phyloP scores from a whole-genome alignment of 176 grass and related monocot species.

The Cenchrus fungigraminus region DNA sequence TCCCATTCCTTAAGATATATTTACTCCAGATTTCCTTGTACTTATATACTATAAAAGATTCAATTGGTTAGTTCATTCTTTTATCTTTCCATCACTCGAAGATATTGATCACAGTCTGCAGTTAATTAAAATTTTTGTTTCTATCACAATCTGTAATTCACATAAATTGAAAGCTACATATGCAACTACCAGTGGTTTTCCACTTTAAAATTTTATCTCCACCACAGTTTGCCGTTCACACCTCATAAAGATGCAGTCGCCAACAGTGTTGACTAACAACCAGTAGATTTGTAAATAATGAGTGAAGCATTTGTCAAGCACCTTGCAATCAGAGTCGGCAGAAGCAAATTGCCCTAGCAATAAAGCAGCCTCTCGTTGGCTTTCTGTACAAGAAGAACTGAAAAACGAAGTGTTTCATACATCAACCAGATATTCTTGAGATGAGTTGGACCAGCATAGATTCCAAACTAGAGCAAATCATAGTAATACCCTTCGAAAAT shows the following conservation, averaged over 20 bases:
- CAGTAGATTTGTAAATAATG: background rate
- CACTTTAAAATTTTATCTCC: background rate
- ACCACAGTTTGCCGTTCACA: background rate
- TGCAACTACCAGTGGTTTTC: background rate
- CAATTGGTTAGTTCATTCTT: background rate
- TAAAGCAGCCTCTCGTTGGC: conserved; percentile 99
- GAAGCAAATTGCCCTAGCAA: conserved; percentile 99
- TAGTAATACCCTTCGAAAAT: background rate
- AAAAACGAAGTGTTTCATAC: conserved; percentile 18
- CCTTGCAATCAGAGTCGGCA: conserved; percentile 98
- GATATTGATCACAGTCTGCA: background rate
- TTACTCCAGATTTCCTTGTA: background rate
- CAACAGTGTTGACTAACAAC: background rate
- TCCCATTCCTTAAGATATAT: conserved; percentile 2
- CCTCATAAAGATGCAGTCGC: background rate
- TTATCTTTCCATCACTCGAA: background rate
- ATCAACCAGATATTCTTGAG: conserved; percentile 36
- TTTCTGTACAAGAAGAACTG: conserved; percentile 97
- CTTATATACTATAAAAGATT: background rate
- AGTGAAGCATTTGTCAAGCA: conserved; percentile 41
- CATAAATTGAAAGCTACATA: background rate
- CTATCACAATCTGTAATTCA: background rate
- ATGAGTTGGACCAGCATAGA: background rate
- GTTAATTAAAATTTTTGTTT: background rate
- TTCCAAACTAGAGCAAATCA: background rate